These are phyloP conservation scores for Hypsizygus marmoreus DNA, from an alignment of 768 basidiomycete species.

Conservation along the genomic window DNA sequence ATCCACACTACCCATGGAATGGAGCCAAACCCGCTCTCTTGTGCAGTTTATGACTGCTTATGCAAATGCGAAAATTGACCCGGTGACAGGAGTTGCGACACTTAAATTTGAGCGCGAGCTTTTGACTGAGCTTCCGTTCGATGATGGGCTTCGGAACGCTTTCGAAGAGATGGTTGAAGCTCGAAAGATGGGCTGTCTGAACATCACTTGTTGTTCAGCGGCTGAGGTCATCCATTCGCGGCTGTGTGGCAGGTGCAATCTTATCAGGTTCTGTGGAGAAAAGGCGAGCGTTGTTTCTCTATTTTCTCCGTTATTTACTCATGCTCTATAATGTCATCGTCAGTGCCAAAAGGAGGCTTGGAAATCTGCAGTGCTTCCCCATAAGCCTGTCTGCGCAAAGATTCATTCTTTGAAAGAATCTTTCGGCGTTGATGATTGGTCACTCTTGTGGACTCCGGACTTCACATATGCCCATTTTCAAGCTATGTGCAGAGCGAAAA, in stretches of 20 bases:
- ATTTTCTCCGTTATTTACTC: not conserved
- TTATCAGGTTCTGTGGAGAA: constrained; percentile 17
- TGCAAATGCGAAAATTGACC: constrained; percentile 12
- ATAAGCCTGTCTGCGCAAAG: constrained; percentile 15
- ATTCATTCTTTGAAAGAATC: constrained; percentile 12
- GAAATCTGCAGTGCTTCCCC: constrained; percentile 10
- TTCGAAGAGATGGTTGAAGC: constrained; percentile 8
- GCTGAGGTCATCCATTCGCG: constrained; percentile 9
- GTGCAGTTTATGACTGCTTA: constrained; percentile 5
- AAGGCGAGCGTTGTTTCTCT: constrained; percentile 3
- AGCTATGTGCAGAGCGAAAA: constrained; percentile 11
- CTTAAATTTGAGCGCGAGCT: constrained; percentile 4
- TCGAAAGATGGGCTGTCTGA: constrained; percentile 16
- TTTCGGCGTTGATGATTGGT: constrained; percentile 10
- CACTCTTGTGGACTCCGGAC: constrained; percentile 11
- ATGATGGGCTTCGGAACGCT: constrained; percentile 8
- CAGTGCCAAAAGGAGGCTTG: constrained; percentile 20
- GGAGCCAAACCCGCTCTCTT: constrained; percentile 5
- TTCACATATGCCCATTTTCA: constrained; percentile 13
- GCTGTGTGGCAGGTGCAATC: constrained; percentile 16
- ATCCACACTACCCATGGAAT: constrained; percentile 5
- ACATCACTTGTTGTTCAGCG: constrained; percentile 10
- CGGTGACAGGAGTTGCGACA: constrained; percentile 5
- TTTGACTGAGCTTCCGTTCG: not conserved
- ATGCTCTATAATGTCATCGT: not conserved